These are phyloP conservation scores for Colletotrichum melonis DNA, from an alignment of 2,329 filamentous ascomycete species.

Conservation along the genomic window DNA sequence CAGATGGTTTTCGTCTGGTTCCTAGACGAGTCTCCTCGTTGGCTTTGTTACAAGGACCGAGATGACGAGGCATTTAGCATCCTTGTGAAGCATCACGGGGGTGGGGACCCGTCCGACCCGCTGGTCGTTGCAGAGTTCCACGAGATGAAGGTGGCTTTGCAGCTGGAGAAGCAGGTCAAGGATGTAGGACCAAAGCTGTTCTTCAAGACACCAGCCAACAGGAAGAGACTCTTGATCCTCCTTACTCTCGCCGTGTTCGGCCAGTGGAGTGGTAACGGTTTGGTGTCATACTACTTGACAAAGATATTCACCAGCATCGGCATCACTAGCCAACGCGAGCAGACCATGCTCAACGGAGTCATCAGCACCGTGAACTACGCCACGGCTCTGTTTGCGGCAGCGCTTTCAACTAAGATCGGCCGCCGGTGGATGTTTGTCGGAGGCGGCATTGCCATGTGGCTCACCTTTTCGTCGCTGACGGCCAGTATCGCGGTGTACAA, in stretches of 20 bases:
- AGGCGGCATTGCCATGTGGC: constrained; percentile 41
- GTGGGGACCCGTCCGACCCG: constrained; percentile 59
- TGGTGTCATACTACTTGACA: constrained; percentile 52
- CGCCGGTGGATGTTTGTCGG: constrained; percentile 44
- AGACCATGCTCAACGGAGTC: constrained; percentile 53
- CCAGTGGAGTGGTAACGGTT: constrained; percentile 44
- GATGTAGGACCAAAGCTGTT: not conserved
- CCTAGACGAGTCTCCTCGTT: constrained; percentile 46
- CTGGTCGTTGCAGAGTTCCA: constrained; percentile 59
- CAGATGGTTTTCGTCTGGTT: constrained; percentile 18
- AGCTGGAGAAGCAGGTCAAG: not conserved
- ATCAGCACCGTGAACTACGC: constrained; percentile 13
- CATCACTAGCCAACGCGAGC: constrained; percentile 46
- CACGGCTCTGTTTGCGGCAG: constrained; percentile 6
- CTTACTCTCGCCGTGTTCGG: constrained; percentile 39
- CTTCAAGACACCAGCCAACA: constrained; percentile 41
- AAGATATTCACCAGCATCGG: constrained; percentile 44
- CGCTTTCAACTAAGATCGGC: not conserved
- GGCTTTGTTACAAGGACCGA: constrained; percentile 44
- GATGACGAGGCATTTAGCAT: constrained; percentile 44
- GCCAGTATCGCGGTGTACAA: constrained; percentile 18
- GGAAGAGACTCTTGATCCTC: constrained; percentile 40
- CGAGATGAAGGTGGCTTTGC: constrained; percentile 33
- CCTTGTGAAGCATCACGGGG: constrained; percentile 59
- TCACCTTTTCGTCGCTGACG: constrained; percentile 23